Evolutionary conservation across 768 basidiomycete species (phyloP).

Genomic region (Sporobolomyces pararoseus): DNA sequence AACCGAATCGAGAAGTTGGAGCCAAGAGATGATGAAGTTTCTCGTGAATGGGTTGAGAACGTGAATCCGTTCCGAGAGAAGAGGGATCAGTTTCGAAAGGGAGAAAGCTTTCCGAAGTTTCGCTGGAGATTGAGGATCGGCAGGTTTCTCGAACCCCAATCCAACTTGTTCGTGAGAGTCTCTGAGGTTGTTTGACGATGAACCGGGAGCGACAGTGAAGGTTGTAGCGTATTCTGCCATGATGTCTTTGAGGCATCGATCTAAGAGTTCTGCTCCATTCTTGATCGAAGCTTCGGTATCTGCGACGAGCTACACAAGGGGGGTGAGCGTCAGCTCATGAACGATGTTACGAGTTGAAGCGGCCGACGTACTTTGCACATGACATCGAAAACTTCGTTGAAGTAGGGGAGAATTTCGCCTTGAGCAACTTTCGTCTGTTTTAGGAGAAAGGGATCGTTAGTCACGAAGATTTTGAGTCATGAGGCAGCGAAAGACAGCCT

Average conservation of each 20-base stretch:
- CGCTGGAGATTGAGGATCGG: slow-evolving; percentile 46
- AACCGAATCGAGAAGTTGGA: slow-evolving; percentile 88
- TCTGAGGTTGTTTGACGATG: slow-evolving; percentile 64
- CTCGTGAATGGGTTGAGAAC: slow-evolving; percentile 93
- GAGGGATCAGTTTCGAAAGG: slow-evolving; percentile 85
- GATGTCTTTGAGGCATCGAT: slow-evolving; percentile 94
- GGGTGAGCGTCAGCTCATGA: not conserved
- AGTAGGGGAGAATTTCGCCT: slow-evolving; percentile 91
- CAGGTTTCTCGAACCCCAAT: slow-evolving; percentile 53
- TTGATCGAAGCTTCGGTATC: slow-evolving; percentile 94
- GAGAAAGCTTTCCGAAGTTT: slow-evolving; percentile 72
- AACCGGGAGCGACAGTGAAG: slow-evolving; percentile 52
- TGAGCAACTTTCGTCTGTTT: slow-evolving; percentile 66
- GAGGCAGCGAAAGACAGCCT: no score
- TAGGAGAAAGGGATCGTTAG: no score
- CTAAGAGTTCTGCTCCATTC: slow-evolving; percentile 94
- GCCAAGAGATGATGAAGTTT: slow-evolving; percentile 96
- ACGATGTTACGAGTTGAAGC: not conserved
- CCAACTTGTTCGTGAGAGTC: slow-evolving; percentile 54
- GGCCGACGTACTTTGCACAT: slow-evolving; percentile 73
- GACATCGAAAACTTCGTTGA: slow-evolving; percentile 97
- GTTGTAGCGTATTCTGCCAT: slow-evolving; percentile 93
- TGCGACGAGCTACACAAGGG: slow-evolving; percentile 69
- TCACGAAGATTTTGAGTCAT: no score
- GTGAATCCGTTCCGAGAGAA: slow-evolving; percentile 86